Evolutionary conservation across 2,329 filamentous ascomycete species (phyloP).

Genomic region (Fusarium irregulare): DNA sequence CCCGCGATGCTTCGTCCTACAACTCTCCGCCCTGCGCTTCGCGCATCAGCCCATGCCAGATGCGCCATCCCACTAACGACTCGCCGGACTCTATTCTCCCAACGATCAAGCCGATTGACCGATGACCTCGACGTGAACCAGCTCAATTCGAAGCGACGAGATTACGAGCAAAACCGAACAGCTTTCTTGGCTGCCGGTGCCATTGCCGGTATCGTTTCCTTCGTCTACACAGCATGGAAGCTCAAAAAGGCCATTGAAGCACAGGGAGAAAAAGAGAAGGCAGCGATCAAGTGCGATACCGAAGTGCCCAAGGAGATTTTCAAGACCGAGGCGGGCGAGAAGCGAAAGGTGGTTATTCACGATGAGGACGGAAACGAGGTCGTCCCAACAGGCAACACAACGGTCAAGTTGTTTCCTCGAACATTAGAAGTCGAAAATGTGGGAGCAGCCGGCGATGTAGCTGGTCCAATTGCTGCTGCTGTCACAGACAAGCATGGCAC

Average conservation of each 20-base stretch:
- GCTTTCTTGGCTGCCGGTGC: conserved; percentile 64
- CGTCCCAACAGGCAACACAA: conserved; percentile 82
- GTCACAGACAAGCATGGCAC: conserved; percentile 57
- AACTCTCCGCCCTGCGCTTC: conserved; percentile 48
- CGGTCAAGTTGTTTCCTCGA: conserved; percentile 83
- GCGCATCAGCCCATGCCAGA: conserved; percentile 39
- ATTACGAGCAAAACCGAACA: conserved; percentile 63
- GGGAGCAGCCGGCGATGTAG: conserved; percentile 40
- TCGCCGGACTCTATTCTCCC: conserved; percentile 48
- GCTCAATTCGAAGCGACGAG: conserved; percentile 58
- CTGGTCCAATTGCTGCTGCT: conserved; percentile 53
- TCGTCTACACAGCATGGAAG: conserved; percentile 64
- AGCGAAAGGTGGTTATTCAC: conserved; percentile 70
- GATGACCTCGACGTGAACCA: conserved; percentile 64
- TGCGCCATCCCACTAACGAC: conserved; percentile 37
- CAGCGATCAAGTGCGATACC: conserved; percentile 58
- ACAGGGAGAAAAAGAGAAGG: conserved; percentile 50
- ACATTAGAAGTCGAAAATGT: conserved; percentile 70
- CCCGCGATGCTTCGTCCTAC: conserved; percentile 48
- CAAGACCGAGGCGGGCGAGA: conserved; percentile 60
- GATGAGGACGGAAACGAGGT: conserved; percentile 78
- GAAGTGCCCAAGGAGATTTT: conserved; percentile 59
- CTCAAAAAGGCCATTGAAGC: conserved; percentile 56
- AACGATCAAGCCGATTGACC: conserved; percentile 51
- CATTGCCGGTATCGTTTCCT: conserved; percentile 61